These are phyloP conservation scores for Dactylellina parvicollis DNA, from an alignment of 2,329 filamentous ascomycete species.

Conservation along the genomic window DNA sequence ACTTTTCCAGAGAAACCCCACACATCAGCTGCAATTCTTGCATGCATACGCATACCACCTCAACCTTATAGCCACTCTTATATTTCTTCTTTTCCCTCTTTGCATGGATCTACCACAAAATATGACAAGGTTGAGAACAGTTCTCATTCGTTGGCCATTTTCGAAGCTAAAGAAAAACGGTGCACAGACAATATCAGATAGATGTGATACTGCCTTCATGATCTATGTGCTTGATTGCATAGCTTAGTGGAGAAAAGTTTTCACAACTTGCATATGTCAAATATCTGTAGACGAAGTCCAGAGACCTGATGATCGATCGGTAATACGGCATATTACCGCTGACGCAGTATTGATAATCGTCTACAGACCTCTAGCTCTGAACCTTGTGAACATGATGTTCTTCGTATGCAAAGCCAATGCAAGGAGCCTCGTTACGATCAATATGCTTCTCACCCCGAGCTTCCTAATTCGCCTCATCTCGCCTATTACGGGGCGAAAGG, in stretches of 20 bases:
- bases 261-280: conserved; percentile 4
- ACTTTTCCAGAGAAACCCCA: background rate
- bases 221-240: background rate
- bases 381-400: background rate
- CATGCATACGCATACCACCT: conserved; percentile 11
- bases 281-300: background rate
- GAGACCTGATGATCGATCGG: background rate
- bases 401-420: too few relatives aligned
- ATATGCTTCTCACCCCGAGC: background rate
- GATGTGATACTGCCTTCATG: background rate
- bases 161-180: background rate
- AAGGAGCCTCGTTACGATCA: conserved; percentile 9
- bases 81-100: conserved; percentile 2
- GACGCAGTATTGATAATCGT: conserved; percentile 3
- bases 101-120: background rate
- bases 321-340: conserved; percentile 26
- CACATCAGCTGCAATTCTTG: conserved; percentile 22
- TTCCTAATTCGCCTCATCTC: conserved; percentile 23
- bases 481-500: conserved; percentile 11
- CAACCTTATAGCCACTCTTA: background rate
- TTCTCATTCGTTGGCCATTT: background rate
- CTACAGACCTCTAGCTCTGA: background rate
- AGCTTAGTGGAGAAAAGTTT: background rate
- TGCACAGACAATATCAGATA: conserved; percentile 13
- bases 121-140: background rate